These are phyloP conservation scores for Solanum bukasovii DNA, from an alignment of 257 asterid species.

Conservation along the genomic window DNA sequence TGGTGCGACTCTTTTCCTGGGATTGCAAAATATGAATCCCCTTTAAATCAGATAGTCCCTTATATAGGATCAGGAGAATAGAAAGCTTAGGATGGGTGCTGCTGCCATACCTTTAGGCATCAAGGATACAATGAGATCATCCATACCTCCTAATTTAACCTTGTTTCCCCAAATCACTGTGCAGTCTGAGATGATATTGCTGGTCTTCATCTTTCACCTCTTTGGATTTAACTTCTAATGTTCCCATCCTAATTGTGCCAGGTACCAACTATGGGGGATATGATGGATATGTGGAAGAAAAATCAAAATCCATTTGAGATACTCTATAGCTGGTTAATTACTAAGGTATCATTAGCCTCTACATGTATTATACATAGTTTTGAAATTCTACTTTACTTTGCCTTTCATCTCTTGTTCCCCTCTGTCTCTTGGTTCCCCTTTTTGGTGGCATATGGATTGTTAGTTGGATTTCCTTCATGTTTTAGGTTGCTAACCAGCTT, in stretches of 20 bases:
- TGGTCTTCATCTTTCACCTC: neutral
- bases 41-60: neutral
- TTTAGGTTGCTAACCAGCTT: constrained; percentile 77
- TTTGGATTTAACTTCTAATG: neutral
- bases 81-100: neutral
- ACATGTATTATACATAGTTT: neutral
- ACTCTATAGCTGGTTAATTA: constrained; percentile 92
- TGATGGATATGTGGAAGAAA: constrained; percentile 89
- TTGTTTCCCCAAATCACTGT: neutral
- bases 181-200: neutral
- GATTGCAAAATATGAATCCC: neutral
- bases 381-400: neutral
- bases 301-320: constrained; percentile 72
- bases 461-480: constrained; percentile 1
- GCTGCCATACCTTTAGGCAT: neutral
- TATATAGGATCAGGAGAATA: neutral
- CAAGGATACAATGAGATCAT: neutral
- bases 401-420: neutral
- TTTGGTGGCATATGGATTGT: constrained; percentile 1
- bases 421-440: neutral
- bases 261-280: constrained; percentile 78
- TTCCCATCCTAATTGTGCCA: constrained; percentile 9
- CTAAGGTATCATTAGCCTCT: constrained; percentile 49
- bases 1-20: neutral
- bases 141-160: neutral